Evolutionary conservation across 345 rosid species (phyloP).

Genomic region (Pseudoturritis turrita): DNA sequence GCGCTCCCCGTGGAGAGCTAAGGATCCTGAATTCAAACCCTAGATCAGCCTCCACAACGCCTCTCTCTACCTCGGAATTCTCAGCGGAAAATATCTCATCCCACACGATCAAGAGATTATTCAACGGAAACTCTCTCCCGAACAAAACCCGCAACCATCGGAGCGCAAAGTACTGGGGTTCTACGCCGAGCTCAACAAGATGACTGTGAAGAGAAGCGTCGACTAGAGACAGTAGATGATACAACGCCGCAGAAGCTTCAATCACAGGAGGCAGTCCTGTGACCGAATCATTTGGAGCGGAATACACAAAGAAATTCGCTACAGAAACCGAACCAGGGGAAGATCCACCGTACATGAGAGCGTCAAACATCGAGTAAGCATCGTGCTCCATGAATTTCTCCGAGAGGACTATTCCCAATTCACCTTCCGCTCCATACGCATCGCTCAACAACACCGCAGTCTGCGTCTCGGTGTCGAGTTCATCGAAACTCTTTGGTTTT

Average conservation of each 20-base stretch:
- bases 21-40: conserved; percentile 48
- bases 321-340: conserved; percentile 60
- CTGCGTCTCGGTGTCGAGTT: conserved; percentile 78
- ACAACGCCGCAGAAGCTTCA: conserved; percentile 87
- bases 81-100: conserved; percentile 86
- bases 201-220: conserved; percentile 87
- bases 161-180: conserved; percentile 92
- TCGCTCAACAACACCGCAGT: conserved; percentile 60
- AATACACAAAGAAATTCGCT: conserved; percentile 67
- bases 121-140: conserved; percentile 80
- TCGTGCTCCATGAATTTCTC: conserved; percentile 98
- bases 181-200: conserved; percentile 89
- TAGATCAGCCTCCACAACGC: conserved; percentile 21
- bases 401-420: conserved; percentile 83
- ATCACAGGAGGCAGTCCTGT: conserved; percentile 75
- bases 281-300: conserved; percentile 47
- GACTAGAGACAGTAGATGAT: conserved; percentile 69
- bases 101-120: conserved; percentile 75
- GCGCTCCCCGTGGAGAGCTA: conserved; percentile 65
- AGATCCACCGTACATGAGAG: conserved; percentile 74
- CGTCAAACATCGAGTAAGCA: conserved; percentile 92
- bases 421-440: conserved; percentile 96
- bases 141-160: conserved; percentile 93
- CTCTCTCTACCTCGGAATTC: conserved; percentile 35
- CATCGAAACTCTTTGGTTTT: conserved; percentile 56